Conservation (phyloP, 371 early-diverging fungal genomes). For the Rhizopus delemar region DNA sequence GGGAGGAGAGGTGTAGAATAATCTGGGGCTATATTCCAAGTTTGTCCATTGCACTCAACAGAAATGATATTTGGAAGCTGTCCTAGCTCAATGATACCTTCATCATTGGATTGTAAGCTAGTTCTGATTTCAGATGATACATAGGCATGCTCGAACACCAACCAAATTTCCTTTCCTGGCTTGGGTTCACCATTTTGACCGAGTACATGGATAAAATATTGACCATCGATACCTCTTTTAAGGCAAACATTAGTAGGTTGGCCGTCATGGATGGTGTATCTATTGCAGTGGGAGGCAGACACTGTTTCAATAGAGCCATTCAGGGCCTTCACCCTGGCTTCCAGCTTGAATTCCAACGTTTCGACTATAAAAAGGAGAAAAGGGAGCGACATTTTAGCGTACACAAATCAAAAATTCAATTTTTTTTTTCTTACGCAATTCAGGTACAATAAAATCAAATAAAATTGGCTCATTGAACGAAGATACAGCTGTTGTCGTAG, state of each 20-base stretch:
- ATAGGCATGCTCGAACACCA: slow-evolving; percentile 35
- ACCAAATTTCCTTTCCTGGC: slow-evolving; percentile 28
- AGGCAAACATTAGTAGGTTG: slow-evolving; percentile 12
- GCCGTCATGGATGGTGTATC: neutral
- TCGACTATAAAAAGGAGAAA: neutral
- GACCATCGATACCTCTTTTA: slow-evolving; percentile 7
- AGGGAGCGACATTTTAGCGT: neutral
- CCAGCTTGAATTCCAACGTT: slow-evolving; percentile 26
- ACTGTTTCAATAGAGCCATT: neutral
- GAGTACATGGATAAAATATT: slow-evolving; percentile 39
- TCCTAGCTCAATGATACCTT: slow-evolving; percentile 51
- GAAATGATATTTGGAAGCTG: slow-evolving; percentile 26
- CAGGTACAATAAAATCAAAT: slow-evolving; percentile 40
- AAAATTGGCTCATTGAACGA: slow-evolving; percentile 20
- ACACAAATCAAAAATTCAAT: neutral
- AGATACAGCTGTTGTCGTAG: slow-evolving; percentile 15
- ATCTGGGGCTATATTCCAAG: neutral
- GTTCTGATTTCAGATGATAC: slow-evolving; percentile 6
- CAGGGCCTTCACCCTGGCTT: slow-evolving; percentile 36
- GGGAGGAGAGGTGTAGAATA: slow-evolving; percentile 10
- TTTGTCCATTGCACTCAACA: neutral
- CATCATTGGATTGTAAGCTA: slow-evolving; percentile 37
- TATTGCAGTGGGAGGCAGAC: neutral
- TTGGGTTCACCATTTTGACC: slow-evolving; percentile 60
- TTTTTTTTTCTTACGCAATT: slow-evolving; percentile 25